Evolutionary conservation across 2,329 filamentous ascomycete genomes (phyloP).

Genomic region (Exutisphaerella laricina): DNA sequence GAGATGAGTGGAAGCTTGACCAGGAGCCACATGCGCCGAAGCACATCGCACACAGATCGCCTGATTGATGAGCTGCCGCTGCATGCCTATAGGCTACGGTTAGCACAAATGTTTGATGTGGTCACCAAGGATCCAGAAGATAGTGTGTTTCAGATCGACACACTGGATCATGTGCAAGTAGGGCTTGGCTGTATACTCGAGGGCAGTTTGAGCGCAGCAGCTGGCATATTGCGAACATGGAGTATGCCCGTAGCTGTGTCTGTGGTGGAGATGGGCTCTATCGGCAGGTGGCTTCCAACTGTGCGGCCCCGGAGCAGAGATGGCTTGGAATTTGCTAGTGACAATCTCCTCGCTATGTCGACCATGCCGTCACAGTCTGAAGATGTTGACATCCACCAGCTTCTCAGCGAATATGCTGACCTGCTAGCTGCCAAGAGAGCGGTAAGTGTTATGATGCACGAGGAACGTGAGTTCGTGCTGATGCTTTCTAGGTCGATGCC

Average conservation of each 20-base stretch:
- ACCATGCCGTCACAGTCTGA: constrained; percentile 51
- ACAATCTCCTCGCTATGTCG: constrained; percentile 79
- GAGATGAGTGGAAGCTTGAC: constrained; percentile 40
- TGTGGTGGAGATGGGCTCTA: constrained; percentile 75
- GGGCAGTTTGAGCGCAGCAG: constrained; percentile 68
- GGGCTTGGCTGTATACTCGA: constrained; percentile 77
- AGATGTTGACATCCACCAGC: constrained; percentile 77
- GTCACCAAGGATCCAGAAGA: constrained; percentile 61
- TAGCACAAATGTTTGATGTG: constrained; percentile 63
- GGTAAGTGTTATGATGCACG: constrained; percentile 6
- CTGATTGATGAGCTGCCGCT: constrained; percentile 50
- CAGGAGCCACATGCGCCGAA: constrained; percentile 36
- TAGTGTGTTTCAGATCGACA: constrained; percentile 65
- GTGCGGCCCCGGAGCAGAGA: constrained; percentile 47
- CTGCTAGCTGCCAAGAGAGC: constrained; percentile 46
- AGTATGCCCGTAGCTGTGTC: constrained; percentile 73
- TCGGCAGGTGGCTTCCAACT: constrained; percentile 72
- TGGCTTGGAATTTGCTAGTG: constrained; percentile 63
- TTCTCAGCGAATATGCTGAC: constrained; percentile 70
- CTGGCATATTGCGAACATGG: constrained; percentile 71
- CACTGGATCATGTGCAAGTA: constrained; percentile 69
- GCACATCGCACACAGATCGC: constrained; percentile 38
- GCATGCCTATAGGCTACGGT: constrained; percentile 66
- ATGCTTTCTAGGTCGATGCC: constrained; percentile 23
- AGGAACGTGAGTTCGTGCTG: constrained; percentile 29